A percentile compares a stretch with the other conserved stretches of the same genome.
These are phyloP conservation scores for Dillenia suffruticosa DNA, from an alignment of 164 flowering plant genomes.

Conservation along the genomic window DNA sequence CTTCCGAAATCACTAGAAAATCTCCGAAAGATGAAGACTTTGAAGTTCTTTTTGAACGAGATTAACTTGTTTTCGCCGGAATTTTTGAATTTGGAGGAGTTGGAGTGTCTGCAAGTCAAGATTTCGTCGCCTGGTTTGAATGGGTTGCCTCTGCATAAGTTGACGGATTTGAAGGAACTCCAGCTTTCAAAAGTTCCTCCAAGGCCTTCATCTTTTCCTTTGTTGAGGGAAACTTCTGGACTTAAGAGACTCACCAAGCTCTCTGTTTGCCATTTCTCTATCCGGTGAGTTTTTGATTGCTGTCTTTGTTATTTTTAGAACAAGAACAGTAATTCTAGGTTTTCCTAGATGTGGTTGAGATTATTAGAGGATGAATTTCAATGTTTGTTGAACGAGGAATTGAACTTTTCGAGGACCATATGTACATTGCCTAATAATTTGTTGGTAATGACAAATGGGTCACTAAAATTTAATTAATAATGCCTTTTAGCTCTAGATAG, in stretches of 20 bases:
- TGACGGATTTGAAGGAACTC: conserved; percentile 77
- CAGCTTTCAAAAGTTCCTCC: conserved; percentile 70
- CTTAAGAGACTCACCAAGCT: conserved; percentile 72
- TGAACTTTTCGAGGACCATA: too few species aligned
- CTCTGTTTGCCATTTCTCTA: conserved; percentile 82
- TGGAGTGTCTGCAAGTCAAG: conserved; percentile 78
- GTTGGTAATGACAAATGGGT: too few species aligned
- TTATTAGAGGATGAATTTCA: too few species aligned
- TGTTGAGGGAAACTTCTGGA: conserved; percentile 60
- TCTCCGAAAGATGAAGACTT: conserved; percentile 43
- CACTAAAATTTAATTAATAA: too few species aligned
- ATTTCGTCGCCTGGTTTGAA: conserved; percentile 51
- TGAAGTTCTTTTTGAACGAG: conserved; percentile 87
- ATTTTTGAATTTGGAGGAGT: conserved; percentile 43
- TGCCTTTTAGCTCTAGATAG: too few species aligned
- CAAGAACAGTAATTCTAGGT: neutral
- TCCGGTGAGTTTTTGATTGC: conserved; percentile 39
- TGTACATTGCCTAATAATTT: too few species aligned
- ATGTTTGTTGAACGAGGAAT: too few species aligned
- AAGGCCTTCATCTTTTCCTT: conserved; percentile 50
- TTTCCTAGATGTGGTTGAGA: too few species aligned
- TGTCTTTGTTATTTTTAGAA: neutral
- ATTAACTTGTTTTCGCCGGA: conserved; percentile 71
- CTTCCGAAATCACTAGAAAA: conserved; percentile 59
- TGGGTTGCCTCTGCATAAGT: conserved; percentile 49